A percentile compares a stretch with the other conserved stretches of the same genome.
These are phyloP conservation scores for Apiospora marii DNA, from an alignment of 2,329 filamentous ascomycete species.

Conservation along the genomic window DNA sequence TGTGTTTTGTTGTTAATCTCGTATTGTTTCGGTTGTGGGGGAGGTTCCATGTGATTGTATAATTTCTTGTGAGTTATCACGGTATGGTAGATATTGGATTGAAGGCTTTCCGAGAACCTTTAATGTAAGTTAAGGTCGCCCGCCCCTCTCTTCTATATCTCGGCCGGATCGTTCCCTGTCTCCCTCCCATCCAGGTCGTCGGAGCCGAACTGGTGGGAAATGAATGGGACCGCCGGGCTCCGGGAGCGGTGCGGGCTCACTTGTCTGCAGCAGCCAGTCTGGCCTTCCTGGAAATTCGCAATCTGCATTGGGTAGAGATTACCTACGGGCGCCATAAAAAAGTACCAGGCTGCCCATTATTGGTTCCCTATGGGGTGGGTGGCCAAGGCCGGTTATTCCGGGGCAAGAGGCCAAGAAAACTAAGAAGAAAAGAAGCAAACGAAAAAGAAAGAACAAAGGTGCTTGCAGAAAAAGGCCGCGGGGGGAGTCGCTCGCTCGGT, in stretches of 20 bases:
- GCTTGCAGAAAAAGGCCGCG: background rate
- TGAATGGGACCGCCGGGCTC: background rate
- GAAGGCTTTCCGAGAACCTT: too few relatives aligned
- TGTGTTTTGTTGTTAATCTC: background rate
- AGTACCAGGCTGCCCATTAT: background rate
- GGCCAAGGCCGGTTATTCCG: background rate
- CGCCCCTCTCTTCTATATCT: background rate
- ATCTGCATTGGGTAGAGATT: background rate
- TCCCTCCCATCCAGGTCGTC: background rate
- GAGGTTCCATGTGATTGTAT: background rate
- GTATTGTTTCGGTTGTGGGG: background rate
- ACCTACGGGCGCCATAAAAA: background rate
- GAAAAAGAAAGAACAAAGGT: background rate
- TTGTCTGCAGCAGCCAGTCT: background rate
- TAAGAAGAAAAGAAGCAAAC: background rate
- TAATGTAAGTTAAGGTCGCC: too few relatives aligned
- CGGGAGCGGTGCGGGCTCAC: background rate
- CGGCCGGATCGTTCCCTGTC: background rate
- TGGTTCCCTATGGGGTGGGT: background rate
- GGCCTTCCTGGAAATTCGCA: background rate
- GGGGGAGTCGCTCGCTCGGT: background rate
- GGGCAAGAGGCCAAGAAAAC: background rate
- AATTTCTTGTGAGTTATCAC: too few relatives aligned
- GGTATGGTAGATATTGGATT: too few relatives aligned
- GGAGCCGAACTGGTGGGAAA: background rate